A percentile compares a stretch with the other conserved stretches of the same genome.
Conservation (phyloP, 495 filamentous ascomycete species). For the Friedmanniomyces endolithicus region DNA sequence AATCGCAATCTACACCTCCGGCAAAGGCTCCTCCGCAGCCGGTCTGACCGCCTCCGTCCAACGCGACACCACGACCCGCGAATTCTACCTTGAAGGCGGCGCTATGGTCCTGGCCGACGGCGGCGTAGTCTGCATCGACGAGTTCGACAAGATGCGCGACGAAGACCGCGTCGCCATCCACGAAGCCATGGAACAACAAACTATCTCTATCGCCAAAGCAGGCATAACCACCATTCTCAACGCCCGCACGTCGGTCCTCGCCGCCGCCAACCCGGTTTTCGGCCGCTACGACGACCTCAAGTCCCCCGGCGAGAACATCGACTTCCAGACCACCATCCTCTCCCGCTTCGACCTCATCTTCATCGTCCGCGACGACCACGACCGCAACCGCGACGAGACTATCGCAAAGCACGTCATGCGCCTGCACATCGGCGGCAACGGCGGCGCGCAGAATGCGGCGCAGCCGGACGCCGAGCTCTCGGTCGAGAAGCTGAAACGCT, state of each 20-base stretch:
- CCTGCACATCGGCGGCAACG: slow-evolving; percentile 86
- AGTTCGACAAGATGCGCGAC: slow-evolving; percentile 99
- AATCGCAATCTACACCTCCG: slow-evolving; percentile 97
- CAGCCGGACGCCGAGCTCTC: slow-evolving; percentile 73
- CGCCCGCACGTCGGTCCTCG: slow-evolving; percentile 85
- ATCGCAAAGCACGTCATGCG: slow-evolving; percentile 97
- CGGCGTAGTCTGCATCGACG: slow-evolving; percentile 97
- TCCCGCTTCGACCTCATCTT: slow-evolving; percentile 99
- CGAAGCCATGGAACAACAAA: slow-evolving; percentile 99
- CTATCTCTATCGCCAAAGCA: slow-evolving; percentile 97
- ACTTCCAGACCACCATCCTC: slow-evolving; percentile 97
- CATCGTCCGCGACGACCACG: slow-evolving; percentile 93
- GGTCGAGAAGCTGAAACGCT: slow-evolving; percentile 94
- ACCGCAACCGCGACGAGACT: slow-evolving; percentile 74
- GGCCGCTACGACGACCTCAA: slow-evolving; percentile 98
- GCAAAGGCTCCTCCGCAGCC: slow-evolving; percentile 95
- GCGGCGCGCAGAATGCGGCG: slow-evolving; percentile 40
- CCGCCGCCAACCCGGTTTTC: slow-evolving; percentile 95
- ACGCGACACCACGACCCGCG: slow-evolving; percentile 76
- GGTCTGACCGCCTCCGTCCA: slow-evolving; percentile 98
- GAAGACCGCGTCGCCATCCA: slow-evolving; percentile 98
- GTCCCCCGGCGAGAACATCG: slow-evolving; percentile 95
- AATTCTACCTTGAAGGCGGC: slow-evolving; percentile 97
- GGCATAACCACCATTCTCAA: slow-evolving; percentile 99
- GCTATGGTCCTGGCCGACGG: slow-evolving; percentile 98